These are phyloP conservation scores for Aureobasidium sp. DNA, from an alignment of 2,329 filamentous ascomycete genomes.

Conservation along the genomic window DNA sequence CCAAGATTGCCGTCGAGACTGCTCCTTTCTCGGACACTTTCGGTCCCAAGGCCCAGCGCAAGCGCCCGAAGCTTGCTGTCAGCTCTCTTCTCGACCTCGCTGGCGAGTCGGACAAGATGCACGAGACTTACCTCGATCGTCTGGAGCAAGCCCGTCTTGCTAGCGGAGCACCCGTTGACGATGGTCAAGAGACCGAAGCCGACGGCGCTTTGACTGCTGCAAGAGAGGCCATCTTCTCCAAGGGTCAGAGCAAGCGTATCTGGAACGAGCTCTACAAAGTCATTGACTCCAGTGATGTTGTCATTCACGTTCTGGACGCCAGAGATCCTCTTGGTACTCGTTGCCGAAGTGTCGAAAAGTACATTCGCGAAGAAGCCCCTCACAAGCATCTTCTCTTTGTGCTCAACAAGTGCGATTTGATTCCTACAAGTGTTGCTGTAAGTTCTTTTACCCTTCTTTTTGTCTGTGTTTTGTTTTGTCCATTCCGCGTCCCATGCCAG, in stretches of 20 bases:
- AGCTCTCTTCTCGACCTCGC: conserved; percentile 75
- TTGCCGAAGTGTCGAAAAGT: conserved; percentile 86
- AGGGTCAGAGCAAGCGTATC: conserved; percentile 90
- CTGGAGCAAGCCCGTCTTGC: conserved; percentile 70
- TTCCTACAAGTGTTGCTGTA: conserved; percentile 90
- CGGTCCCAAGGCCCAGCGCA: conserved; percentile 85
- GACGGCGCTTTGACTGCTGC: conserved; percentile 37
- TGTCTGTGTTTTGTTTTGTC: conserved; percentile 17
- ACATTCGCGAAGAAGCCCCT: conserved; percentile 82
- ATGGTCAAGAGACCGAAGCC: conserved; percentile 24
- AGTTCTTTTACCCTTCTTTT: conserved; percentile 43
- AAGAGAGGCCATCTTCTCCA: conserved; percentile 72
- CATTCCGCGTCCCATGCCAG: conserved; percentile 46
- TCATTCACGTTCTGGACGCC: conserved; percentile 90
- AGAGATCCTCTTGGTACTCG: conserved; percentile 83
- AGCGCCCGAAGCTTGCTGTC: conserved; percentile 81
- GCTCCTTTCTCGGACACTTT: conserved; percentile 83
- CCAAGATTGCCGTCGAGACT: conserved; percentile 87
- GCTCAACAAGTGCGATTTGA: conserved; percentile 84
- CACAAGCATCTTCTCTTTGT: conserved; percentile 94
- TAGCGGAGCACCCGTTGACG: conserved; percentile 58
- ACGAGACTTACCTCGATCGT: conserved; percentile 73
- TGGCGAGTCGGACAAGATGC: conserved; percentile 67
- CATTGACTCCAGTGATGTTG: conserved; percentile 89
- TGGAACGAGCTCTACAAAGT: conserved; percentile 94